These are phyloP conservation scores for Cenchrus americanus DNA, from an alignment of 176 grass and related monocot species.

Conservation along the genomic window DNA sequence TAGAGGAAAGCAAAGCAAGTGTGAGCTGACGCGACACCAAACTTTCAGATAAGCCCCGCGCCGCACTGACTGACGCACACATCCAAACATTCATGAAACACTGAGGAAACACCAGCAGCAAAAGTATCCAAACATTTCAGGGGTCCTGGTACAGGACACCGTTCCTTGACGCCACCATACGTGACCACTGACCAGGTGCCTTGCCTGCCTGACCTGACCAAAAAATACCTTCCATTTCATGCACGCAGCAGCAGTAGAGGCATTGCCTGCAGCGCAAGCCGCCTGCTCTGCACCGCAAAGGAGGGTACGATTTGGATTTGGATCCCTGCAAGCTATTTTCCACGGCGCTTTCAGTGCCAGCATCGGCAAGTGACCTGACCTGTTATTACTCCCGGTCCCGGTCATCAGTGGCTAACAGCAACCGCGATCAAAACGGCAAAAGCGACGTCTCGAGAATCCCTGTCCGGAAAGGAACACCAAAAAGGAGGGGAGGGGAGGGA, in stretches of 20 bases:
- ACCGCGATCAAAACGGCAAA: constrained; percentile 22
- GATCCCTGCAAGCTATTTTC: constrained; percentile 17
- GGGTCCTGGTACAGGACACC: neutral
- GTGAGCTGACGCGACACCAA: constrained; percentile 31
- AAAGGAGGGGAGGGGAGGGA: neutral
- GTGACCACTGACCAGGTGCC: neutral
- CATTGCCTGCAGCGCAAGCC: neutral
- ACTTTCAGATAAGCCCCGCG: constrained; percentile 42
- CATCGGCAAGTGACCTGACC: neutral
- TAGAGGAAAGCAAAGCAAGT: constrained; percentile 6
- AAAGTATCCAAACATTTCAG: neutral
- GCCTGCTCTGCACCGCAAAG: neutral
- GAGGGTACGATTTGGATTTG: neutral
- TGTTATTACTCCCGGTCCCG: neutral
- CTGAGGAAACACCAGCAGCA: neutral
- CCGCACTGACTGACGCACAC: neutral
- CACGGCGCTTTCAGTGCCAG: neutral
- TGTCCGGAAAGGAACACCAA: neutral
- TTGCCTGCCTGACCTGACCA: constrained; percentile 30
- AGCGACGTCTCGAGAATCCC: neutral
- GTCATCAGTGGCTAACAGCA: constrained; percentile 1
- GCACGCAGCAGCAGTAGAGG: neutral
- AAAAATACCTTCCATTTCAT: constrained; percentile 1
- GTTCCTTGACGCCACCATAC: neutral
- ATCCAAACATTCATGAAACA: constrained; percentile 13